Evolutionary conservation across 2,329 filamentous ascomycete genomes (phyloP), one percentile per base, ranked within the genome.

Genomic region (Fusarium bulbicola): DNA sequence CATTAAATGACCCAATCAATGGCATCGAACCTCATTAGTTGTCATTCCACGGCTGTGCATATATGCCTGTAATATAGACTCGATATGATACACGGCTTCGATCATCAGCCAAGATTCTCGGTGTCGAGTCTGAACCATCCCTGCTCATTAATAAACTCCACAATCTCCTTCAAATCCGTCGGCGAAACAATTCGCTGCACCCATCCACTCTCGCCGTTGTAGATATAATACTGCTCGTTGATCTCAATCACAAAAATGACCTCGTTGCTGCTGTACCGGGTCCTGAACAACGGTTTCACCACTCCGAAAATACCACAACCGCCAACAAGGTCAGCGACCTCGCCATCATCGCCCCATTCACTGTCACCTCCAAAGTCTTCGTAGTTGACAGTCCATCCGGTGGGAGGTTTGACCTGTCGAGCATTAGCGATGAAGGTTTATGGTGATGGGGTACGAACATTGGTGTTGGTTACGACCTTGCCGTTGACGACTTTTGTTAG

Each of bases 1-100:
- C 9, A 16, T 4, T 0, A 15, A 6, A 12, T 12, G 6, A 2
- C 6, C 4, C 26, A 8, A n/a, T 47, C 6, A 11, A 28, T 30
- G 3, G 7, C 0, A 11, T 15, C 3, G 4, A 5, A 11, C 10
- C 13, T 12, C 4, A 3, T 6, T 5, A 28, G 6, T 4, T 21
- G 6, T 11, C 2, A 4, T 6, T 1, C 7, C 7, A 15, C 10
- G 10, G 26, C 9, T 16, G 7, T n/a, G 15, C 7, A 30, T 12
- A 13, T 16, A n/a, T 9, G 12, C 20, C 21, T 50, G 8, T 16
- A 5, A 34, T 24, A 10, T 34, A 11, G 11, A 20, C n/a, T 50
- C 30, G 3, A 34, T 6, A 20, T 12, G 6, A 34, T 8, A 2
- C 16, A 15, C 16, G 5, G 4, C n/a, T 36, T 52, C 13, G 9